These are phyloP conservation scores for Cucumis melo DNA, from an alignment of 306 rosid species.

Conservation along the genomic window DNA sequence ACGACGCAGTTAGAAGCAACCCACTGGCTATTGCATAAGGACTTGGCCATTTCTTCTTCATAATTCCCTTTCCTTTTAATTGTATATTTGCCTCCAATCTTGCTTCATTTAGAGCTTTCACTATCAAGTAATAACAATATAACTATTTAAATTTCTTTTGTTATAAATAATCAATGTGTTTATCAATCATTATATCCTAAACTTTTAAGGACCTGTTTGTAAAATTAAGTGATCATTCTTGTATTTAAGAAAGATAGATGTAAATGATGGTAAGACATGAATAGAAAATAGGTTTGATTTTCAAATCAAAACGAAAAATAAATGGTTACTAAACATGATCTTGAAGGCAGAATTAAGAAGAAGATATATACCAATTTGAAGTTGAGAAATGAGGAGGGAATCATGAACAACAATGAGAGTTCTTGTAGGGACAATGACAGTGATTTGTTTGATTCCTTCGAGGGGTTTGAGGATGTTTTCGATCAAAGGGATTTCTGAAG, in stretches of 20 bases:
- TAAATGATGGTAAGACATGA: too few relatives aligned
- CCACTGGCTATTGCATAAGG: slow-evolving; percentile 55
- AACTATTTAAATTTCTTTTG: too few relatives aligned
- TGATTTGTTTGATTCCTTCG: slow-evolving; percentile 54
- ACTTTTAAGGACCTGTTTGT: too few relatives aligned
- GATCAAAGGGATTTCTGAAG: slow-evolving; percentile 66
- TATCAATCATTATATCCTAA: too few relatives aligned
- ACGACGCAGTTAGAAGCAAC: slow-evolving; percentile 34
- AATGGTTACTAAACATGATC: too few relatives aligned
- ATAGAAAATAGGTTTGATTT: too few relatives aligned
- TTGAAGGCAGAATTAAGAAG: background rate
- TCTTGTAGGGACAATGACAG: slow-evolving; percentile 60
- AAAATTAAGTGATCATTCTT: too few relatives aligned
- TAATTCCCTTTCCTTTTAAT: slow-evolving; percentile 35
- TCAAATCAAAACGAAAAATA: too few relatives aligned
- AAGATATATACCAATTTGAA: slow-evolving; percentile 53
- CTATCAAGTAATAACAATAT: slow-evolving; percentile 29
- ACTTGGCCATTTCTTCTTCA: slow-evolving; percentile 63
- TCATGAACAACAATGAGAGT: slow-evolving; percentile 83
- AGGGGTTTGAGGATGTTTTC: slow-evolving; percentile 58
- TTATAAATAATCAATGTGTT: too few relatives aligned
- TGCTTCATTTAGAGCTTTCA: slow-evolving; percentile 60
- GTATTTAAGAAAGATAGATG: too few relatives aligned
- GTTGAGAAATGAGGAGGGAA: slow-evolving; percentile 43
- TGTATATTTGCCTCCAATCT: slow-evolving; percentile 64